Evolutionary conservation across 1,284 basidiomycete genomes (phyloP), one percentile per base, ranked within the genome.

Genomic region (Puccinia sorghi): DNA sequence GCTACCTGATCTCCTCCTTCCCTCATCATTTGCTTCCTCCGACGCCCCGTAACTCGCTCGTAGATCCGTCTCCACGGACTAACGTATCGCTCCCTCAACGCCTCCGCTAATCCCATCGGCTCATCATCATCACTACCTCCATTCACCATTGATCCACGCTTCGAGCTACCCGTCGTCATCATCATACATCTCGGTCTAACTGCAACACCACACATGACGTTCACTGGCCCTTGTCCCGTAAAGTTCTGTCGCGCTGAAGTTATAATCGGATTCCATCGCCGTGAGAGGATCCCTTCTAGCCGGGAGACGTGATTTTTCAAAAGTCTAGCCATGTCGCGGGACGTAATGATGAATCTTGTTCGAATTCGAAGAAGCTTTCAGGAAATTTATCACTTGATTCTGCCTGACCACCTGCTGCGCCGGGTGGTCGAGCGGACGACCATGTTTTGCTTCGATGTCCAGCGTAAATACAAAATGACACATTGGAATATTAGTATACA

Each of bases 21-120:
- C 12, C 6, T 52, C 50, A 0, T 52, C 20, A 32, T 52, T 37
- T 1, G n/a, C 66, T 4, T 15, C n/a, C 32, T 32, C 32, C 32
- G 4, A 32, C 32, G 32, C 32, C 4, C 32, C 43, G 8, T 6
- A 46, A 46, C 15, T 72, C 39, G 32, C 8, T 41, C 52, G 13
- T 57, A 57, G 41, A 72, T 72, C 50, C 20, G 25, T 37, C 54
- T 72, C 17, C 37, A 41, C n/a, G 70, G 70, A 43, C 12, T 57
- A 20, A 72, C 56, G 41, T 72, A 72, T 39, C 70, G 70, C 4
- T 57, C 52, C 15, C 39, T 27, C 25, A 72, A 57, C 4, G 70
- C 70, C 12, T 56, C 32, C 50, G n/a, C 15, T 12, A 72, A 0
- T 41, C 52, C 56, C 37, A 72, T 72, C 37, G 70, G 70, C n/a